Conservation (phyloP, 75 land plant species). For the Sequoia sempervirens region DNA sequence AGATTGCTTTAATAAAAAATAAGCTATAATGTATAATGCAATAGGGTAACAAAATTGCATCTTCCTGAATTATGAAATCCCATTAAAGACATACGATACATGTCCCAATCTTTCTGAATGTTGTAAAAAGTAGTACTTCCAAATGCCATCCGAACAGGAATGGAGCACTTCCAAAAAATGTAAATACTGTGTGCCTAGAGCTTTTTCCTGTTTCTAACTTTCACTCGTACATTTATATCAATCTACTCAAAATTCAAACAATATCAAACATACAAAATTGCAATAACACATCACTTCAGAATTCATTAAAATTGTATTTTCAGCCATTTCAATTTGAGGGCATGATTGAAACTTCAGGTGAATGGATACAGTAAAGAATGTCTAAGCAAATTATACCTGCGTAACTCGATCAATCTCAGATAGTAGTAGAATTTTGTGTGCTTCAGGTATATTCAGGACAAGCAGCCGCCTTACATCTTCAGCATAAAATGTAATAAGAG, state of each 20-base stretch:
- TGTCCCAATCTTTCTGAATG: not conserved
- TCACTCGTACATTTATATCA: not conserved
- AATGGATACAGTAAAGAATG: not conserved
- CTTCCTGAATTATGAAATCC: not conserved
- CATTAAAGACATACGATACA: not conserved
- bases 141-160: not conserved
- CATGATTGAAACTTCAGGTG: not conserved
- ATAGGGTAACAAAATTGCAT: not conserved
- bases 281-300: not conserved
- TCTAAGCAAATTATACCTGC: slow-evolving; percentile 47
- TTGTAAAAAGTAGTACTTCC: not conserved
- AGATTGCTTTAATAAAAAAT: not conserved
- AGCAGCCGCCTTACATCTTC: slow-evolving; percentile 76
- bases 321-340: not conserved
- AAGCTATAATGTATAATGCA: not conserved
- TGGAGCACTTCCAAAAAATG: not conserved
- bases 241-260: no score
- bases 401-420: slow-evolving; percentile 88
- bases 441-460: slow-evolving; percentile 71
- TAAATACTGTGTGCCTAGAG: not conserved
- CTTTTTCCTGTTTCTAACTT: not conserved
- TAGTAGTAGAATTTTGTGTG: slow-evolving; percentile 56
- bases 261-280: not conserved
- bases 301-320: not conserved
- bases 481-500: slow-evolving; percentile 4